These are phyloP conservation scores for Spergularia marina DNA, from an alignment of 148 eudicot species.

Conservation along the genomic window DNA sequence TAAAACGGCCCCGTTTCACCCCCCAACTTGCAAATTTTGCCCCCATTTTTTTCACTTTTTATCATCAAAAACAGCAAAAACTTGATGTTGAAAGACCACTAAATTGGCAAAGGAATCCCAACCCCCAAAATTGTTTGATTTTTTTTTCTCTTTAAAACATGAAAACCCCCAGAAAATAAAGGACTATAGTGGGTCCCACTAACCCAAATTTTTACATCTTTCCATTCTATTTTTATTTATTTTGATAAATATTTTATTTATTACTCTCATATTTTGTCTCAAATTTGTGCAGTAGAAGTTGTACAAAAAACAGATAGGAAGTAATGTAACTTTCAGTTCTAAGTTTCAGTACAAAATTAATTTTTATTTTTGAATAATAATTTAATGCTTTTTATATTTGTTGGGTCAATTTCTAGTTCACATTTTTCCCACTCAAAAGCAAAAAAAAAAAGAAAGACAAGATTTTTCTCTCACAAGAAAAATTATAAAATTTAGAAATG, in stretches of 20 bases:
- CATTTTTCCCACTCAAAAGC: constrained; percentile 20
- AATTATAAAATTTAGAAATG: background rate
- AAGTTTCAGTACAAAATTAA: constrained; percentile 19
- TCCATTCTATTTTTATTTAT: background rate
- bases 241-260: background rate
- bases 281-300: constrained; percentile 1
- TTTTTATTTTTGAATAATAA: constrained; percentile 13
- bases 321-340: constrained; percentile 29
- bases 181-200: background rate
- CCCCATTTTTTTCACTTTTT: constrained; percentile 3
- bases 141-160: background rate
- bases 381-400: constrained; percentile 13
- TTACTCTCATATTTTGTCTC: background rate
- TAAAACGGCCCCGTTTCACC: constrained; percentile 19
- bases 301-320: constrained; percentile 2
- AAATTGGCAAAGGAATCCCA: constrained; percentile 23
- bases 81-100: constrained; percentile 24
- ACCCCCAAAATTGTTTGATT: constrained; percentile 9
- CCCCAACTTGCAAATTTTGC: background rate
- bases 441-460: constrained; percentile 1
- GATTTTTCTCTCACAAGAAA: background rate
- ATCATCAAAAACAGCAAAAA: constrained; percentile 23
- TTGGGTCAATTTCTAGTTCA: constrained; percentile 28
- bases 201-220: background rate
- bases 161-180: background rate